Base-by-base conservation (phyloP, 768 basidiomycete species). In the Naganishia randhawae region DNA sequence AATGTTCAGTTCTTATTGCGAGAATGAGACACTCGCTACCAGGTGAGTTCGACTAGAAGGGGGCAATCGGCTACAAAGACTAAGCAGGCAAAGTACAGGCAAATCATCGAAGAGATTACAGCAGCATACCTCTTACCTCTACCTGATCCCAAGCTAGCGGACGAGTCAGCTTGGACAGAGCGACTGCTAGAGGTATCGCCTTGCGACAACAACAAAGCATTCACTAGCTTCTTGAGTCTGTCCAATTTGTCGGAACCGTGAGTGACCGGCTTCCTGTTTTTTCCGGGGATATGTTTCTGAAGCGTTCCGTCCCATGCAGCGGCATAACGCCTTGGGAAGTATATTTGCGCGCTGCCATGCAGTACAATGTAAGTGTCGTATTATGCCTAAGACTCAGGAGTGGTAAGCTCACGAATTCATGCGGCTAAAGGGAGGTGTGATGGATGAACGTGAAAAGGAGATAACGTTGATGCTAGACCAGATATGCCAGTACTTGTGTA, bases 151-250 rank as follows among this genome's bases (percentile, higher is more conserved):
- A 71, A 72, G 22, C 65, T 69, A 9, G 81, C 82, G 41, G 91
- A 94, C 70, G 92, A 95, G 74, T 69, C 75, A 48, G 67, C 85
- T 0, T 98, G 94, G 94, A 90, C 90, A 0, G 92, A 96, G 73
- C 83, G 88, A 25, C 77, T 96, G 39, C 82, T 98, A 17, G 83
- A 84, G 42, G 86, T 87, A 0, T 87, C 93, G 85, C 83, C 83
- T 39, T 84, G 84, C 71, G 81, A 97, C 10, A 81, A 88, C 54
- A 85, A 87, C 16, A 83, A 83, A 35, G 83, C 85, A 0, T 82
- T 85, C 57, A 84, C 84, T 61, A 82, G 85, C 0, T 75, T 97
- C 31, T 74, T 91, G 14, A 77, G 76, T 11, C 76, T 93, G 66
- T 85, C 87, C 6, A 85, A 86, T 6, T 75, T 98, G 33, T 88